Percentiles rank a stretch among this genome's conserved stretches.
These are phyloP conservation scores for Cicer yamashitae DNA, from an alignment of 306 rosid species.

Conservation along the genomic window DNA sequence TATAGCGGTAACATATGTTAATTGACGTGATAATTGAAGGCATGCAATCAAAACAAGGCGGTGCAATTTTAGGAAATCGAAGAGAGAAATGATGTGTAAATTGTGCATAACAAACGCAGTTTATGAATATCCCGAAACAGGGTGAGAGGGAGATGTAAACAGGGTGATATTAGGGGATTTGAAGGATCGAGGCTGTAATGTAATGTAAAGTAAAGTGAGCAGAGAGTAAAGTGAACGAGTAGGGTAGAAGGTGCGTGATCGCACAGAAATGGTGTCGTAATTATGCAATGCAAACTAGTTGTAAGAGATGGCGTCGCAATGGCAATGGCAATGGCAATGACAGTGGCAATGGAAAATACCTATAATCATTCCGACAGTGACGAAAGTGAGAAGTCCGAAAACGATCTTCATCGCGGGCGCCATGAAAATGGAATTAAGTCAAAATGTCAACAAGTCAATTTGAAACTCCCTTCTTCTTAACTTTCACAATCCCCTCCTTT, in stretches of 20 bases:
- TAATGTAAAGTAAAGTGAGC: too few relatives aligned
- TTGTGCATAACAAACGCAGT: not conserved
- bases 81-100: not conserved
- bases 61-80: not conserved
- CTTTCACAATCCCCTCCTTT: not conserved
- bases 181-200: too few relatives aligned
- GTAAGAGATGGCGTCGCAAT: too few relatives aligned
- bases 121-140: not conserved
- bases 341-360: slow-evolving; percentile 47
- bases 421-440: slow-evolving; percentile 43
- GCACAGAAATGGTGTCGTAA: too few relatives aligned
- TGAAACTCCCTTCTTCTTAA: not conserved
- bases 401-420: slow-evolving; percentile 73
- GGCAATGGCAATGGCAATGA: too few relatives aligned
- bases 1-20: not conserved
- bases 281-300: too few relatives aligned
- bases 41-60: not conserved
- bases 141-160: too few relatives aligned
- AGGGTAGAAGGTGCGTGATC: too few relatives aligned
- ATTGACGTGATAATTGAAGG: not conserved
- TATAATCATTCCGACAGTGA: slow-evolving; percentile 91
- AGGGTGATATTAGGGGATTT: too few relatives aligned
- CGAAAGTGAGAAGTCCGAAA: slow-evolving; percentile 87
- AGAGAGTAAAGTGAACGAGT: too few relatives aligned
- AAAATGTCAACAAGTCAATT: slow-evolving; percentile 3